Evolutionary conservation across 495 filamentous ascomycete species (phyloP).

Genomic region (Penicillium paradoxum): DNA sequence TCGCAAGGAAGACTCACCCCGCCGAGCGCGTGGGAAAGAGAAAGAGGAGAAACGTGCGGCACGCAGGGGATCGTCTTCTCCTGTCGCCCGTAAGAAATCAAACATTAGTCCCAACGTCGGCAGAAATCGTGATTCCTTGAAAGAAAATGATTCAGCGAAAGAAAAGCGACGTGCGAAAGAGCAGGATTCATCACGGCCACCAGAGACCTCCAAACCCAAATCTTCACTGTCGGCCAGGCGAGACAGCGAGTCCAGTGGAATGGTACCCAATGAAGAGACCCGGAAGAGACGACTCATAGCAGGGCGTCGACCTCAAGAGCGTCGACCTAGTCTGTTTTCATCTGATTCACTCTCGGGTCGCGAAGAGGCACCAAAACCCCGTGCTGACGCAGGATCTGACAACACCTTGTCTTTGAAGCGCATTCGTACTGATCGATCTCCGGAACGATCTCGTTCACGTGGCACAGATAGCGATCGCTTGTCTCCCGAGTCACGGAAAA

Average conservation of each 20-base stretch:
- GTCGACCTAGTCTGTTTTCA: slow-evolving; percentile 35
- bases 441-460: slow-evolving; percentile 53
- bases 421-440: slow-evolving; percentile 61
- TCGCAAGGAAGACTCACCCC: slow-evolving; percentile 45
- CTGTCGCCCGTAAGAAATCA: slow-evolving; percentile 41
- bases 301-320: slow-evolving; percentile 40
- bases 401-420: slow-evolving; percentile 48
- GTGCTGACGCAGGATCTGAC: slow-evolving; percentile 30
- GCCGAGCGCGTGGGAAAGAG: slow-evolving; percentile 54
- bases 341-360: slow-evolving; percentile 42
- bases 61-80: slow-evolving; percentile 48
- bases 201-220: slow-evolving; percentile 27
- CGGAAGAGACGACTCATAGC: slow-evolving; percentile 42
- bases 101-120: slow-evolving; percentile 28
- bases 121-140: slow-evolving; percentile 26
- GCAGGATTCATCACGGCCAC: slow-evolving; percentile 29
- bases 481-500: slow-evolving; percentile 36
- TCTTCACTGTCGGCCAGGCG: slow-evolving; percentile 19
- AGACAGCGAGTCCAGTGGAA: slow-evolving; percentile 32
- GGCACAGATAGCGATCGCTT: slow-evolving; percentile 42
- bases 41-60: slow-evolving; percentile 44
- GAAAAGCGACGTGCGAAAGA: slow-evolving; percentile 38
- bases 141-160: slow-evolving; percentile 25
- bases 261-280: slow-evolving; percentile 32
- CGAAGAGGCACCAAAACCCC: slow-evolving; percentile 33